phyloP scores from a whole-genome alignment of 306 rosid species.

The Corylus heterophylla region DNA sequence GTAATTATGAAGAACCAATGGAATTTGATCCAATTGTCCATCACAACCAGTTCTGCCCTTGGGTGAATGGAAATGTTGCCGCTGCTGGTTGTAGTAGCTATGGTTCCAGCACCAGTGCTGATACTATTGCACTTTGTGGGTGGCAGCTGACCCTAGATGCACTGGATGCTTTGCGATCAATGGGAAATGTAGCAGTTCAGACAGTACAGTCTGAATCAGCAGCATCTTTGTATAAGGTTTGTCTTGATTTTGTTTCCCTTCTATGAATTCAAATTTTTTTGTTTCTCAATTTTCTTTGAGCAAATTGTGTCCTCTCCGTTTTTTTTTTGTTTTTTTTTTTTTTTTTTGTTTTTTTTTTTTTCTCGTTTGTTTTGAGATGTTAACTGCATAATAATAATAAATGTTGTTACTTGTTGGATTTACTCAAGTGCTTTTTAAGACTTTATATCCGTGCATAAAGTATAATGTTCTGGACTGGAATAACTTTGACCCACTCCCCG shows the following conservation, averaged over 20 bases:
- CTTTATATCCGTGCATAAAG: background rate
- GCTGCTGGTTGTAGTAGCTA: conserved; percentile 77
- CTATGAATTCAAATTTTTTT: background rate
- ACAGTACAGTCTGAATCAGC: conserved; percentile 90
- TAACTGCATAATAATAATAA: background rate
- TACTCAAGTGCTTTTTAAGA: background rate
- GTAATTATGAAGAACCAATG: conserved; percentile 77
- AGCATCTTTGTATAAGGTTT: conserved; percentile 92
- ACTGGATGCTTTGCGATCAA: conserved; percentile 67
- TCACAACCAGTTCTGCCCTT: conserved; percentile 95
- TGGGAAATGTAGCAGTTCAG: conserved; percentile 74
- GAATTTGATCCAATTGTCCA: conserved; percentile 89
- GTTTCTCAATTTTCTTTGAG: background rate
- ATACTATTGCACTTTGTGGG: conserved; percentile 72
- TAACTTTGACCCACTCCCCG: background rate
- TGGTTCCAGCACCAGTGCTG: conserved; percentile 55
- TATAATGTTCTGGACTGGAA: background rate
- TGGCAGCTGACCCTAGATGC: conserved; percentile 98
- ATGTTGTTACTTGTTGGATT: background rate
- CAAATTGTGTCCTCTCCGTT: conserved; percentile 5
- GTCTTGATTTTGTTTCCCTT: conserved; percentile 17
- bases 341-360: background rate
- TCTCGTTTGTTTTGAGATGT: background rate
- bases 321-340: conserved; percentile 14
- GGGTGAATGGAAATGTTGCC: conserved; percentile 99